Percentiles rank a stretch among this genome's conserved stretches.
Conservation (phyloP, 805 yeast species). For the Saccharomycopsis schoenii region DNA sequence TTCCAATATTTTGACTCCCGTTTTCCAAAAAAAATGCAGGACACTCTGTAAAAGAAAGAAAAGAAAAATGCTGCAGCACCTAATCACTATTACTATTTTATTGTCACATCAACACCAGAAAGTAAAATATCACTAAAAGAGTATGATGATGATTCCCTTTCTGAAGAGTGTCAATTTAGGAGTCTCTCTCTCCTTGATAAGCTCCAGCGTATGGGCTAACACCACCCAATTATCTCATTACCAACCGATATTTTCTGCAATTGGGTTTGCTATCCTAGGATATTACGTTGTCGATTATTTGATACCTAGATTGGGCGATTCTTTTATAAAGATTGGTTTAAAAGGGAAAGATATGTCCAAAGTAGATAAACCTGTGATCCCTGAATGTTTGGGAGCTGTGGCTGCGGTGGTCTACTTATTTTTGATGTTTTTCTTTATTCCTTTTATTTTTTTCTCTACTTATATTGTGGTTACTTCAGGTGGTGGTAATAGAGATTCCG, state of each 20-base stretch:
- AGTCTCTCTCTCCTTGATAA: neutral
- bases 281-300: slow-evolving; percentile 47
- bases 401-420: slow-evolving; percentile 74
- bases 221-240: slow-evolving; percentile 13
- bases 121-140: neutral
- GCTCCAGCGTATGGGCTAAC: neutral
- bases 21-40: neutral
- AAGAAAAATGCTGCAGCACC: neutral
- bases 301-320: slow-evolving; percentile 58
- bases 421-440: slow-evolving; percentile 75
- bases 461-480: slow-evolving; percentile 50
- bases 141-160: neutral
- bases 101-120: neutral
- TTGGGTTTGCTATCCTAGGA: slow-evolving; percentile 62
- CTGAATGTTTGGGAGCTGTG: slow-evolving; percentile 91
- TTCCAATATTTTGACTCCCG: neutral
- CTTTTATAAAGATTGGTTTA: slow-evolving; percentile 72
- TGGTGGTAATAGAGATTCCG: slow-evolving; percentile 45
- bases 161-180: neutral
- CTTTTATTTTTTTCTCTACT: slow-evolving; percentile 75
- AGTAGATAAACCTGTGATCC: slow-evolving; percentile 58
- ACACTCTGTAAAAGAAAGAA: neutral
- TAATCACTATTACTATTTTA: neutral
- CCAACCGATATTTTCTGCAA: slow-evolving; percentile 47
- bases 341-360: slow-evolving; percentile 80